Percentiles rank a stretch among this genome's conserved stretches.
phyloP scores from a whole-genome alignment of 2,329 filamentous ascomycete species.

The Calonectria montana region DNA sequence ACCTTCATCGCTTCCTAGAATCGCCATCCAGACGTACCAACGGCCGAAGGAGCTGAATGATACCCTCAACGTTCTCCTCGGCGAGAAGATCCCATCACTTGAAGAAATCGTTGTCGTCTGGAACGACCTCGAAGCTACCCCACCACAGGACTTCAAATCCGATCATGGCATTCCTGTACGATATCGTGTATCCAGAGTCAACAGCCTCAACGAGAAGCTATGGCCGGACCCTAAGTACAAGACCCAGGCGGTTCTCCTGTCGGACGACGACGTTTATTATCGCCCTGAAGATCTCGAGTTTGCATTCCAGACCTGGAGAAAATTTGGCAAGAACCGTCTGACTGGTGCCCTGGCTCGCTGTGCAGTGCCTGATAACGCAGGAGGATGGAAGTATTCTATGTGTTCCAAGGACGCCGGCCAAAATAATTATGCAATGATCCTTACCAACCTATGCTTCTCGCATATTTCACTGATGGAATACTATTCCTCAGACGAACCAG shows the following conservation, averaged over 20 bases:
- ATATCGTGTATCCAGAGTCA: slow-evolving; percentile 45
- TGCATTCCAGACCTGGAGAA: slow-evolving; percentile 54
- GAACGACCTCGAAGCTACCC: slow-evolving; percentile 48
- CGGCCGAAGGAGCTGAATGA: slow-evolving; percentile 49
- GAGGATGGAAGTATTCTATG: slow-evolving; percentile 46
- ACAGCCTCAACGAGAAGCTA: slow-evolving; percentile 54
- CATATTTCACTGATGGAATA: slow-evolving; percentile 54
- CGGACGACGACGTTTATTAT: slow-evolving; percentile 55
- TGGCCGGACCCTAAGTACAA: slow-evolving; percentile 49
- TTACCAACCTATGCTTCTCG: slow-evolving; percentile 52
- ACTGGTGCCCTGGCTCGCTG: slow-evolving; percentile 52
- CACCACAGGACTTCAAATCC: slow-evolving; percentile 45
- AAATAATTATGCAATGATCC: slow-evolving; percentile 49
- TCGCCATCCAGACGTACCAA: slow-evolving; percentile 51
- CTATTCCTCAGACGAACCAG: slow-evolving; percentile 49
- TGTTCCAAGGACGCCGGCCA: slow-evolving; percentile 42
- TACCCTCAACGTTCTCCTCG: slow-evolving; percentile 45
- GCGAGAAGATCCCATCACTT: slow-evolving; percentile 49
- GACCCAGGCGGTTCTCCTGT: slow-evolving; percentile 53
- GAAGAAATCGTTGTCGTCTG: slow-evolving; percentile 52
- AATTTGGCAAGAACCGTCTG: slow-evolving; percentile 49
- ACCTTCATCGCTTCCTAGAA: slow-evolving; percentile 35
- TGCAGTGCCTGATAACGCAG: slow-evolving; percentile 37
- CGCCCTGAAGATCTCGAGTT: slow-evolving; percentile 54
- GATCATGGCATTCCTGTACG: slow-evolving; percentile 48